Percentiles rank a stretch among this genome's conserved stretches.
phyloP scores from a whole-genome alignment of 352 stramenopile genomes.

The Phytophthora kernoviae region DNA sequence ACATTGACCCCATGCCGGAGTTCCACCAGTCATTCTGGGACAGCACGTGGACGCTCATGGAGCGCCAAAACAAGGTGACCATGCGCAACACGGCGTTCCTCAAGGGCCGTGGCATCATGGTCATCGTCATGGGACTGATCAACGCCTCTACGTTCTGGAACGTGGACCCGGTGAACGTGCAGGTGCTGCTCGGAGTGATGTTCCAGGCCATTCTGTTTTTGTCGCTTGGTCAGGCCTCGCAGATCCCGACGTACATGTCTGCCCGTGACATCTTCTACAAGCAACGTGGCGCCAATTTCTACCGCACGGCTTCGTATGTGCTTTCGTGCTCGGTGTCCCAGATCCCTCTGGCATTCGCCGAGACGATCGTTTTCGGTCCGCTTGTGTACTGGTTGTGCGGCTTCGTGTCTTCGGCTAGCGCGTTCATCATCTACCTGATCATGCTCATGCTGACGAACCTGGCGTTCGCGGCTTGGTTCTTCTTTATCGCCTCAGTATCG shows the following conservation, averaged over 20 bases:
- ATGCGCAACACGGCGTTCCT: constrained; percentile 53
- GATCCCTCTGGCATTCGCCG: constrained; percentile 59
- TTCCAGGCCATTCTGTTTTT: constrained; percentile 83
- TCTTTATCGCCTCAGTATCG: constrained; percentile 41
- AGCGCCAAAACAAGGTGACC: constrained; percentile 67
- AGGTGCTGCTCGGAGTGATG: constrained; percentile 69
- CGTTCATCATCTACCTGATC: constrained; percentile 51
- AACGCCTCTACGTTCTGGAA: constrained; percentile 51
- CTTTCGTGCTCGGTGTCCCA: constrained; percentile 64
- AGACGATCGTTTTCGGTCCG: constrained; percentile 78
- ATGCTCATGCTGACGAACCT: constrained; percentile 51
- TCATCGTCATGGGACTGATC: constrained; percentile 45
- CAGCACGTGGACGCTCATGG: constrained; percentile 36
- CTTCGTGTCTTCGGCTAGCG: constrained; percentile 27
- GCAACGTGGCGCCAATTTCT: constrained; percentile 81
- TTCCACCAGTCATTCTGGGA: constrained; percentile 50
- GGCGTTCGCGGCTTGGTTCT: constrained; percentile 51
- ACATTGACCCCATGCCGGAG: constrained; percentile 46
- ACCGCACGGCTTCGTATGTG: constrained; percentile 61
- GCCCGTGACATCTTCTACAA: constrained; percentile 79
- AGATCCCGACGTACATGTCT: constrained; percentile 78
- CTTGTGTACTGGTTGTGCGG: constrained; percentile 87
- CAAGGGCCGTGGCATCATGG: constrained; percentile 43
- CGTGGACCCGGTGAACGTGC: constrained; percentile 38
- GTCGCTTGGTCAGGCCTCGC: constrained; percentile 66